Percentiles rank a stretch among this genome's conserved stretches.
Conservation (phyloP, 768 basidiomycete genomes). For the Tremella fuciformis region DNA sequence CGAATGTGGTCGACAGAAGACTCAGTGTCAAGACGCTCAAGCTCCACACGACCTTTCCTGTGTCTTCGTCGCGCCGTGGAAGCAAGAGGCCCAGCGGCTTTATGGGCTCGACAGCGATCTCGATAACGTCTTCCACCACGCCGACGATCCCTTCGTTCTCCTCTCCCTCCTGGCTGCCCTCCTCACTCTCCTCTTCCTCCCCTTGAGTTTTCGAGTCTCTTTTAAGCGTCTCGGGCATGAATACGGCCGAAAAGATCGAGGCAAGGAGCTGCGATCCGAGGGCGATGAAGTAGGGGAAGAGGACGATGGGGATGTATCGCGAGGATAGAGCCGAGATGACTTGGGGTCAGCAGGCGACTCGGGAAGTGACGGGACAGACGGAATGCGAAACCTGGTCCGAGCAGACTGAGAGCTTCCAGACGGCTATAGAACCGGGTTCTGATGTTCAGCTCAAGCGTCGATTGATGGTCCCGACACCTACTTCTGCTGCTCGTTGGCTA, state of each 20-base stretch:
- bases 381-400: constrained; percentile 40
- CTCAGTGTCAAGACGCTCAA: constrained; percentile 36
- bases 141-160: constrained; percentile 7
- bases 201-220: constrained; percentile 16
- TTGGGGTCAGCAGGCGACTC: constrained; percentile 1
- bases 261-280: constrained; percentile 35
- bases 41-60: constrained; percentile 32
- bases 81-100: constrained; percentile 36
- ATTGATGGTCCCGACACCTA: constrained; percentile 7
- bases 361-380: constrained; percentile 10
- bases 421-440: constrained; percentile 42
- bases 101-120: constrained; percentile 22
- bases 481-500: constrained; percentile 31
- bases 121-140: constrained; percentile 21
- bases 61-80: constrained; percentile 30
- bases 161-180: constrained; percentile 6
- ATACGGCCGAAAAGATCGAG: constrained; percentile 26
- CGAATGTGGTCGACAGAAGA: constrained; percentile 35
- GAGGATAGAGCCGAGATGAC: constrained; percentile 39
- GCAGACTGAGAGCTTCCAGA: constrained; percentile 38
- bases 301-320: constrained; percentile 32
- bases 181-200: constrained; percentile 14
- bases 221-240: constrained; percentile 34
- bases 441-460: constrained; percentile 1
- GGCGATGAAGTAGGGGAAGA: constrained; percentile 42